Percentiles rank a stretch among this genome's conserved stretches.
Conservation (phyloP, 2,329 filamentous ascomycete species). For the Thyridium curvatum region DNA sequence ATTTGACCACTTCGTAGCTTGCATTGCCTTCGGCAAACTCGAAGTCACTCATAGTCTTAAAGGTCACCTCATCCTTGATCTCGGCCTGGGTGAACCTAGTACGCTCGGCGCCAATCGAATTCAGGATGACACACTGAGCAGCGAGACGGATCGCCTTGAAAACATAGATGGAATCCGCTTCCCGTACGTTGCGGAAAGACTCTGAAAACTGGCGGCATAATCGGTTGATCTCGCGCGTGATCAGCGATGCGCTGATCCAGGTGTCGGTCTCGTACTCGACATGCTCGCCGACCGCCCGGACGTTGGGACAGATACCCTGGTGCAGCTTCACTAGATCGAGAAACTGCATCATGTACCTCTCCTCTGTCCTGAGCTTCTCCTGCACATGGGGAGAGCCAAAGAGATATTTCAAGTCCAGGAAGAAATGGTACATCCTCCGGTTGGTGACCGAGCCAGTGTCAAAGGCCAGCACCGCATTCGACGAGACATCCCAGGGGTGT, state of each 20-base stretch:
- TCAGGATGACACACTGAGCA: constrained; percentile 78
- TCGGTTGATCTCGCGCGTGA: constrained; percentile 91
- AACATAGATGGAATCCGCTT: constrained; percentile 61
- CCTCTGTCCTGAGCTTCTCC: constrained; percentile 72
- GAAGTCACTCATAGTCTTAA: constrained; percentile 71
- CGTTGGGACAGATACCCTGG: constrained; percentile 93
- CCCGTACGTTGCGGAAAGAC: constrained; percentile 66
- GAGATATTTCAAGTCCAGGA: constrained; percentile 86
- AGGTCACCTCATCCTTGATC: constrained; percentile 77
- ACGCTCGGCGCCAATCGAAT: constrained; percentile 84
- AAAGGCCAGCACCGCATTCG: constrained; percentile 81
- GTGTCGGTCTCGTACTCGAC: constrained; percentile 97
- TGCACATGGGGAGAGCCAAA: constrained; percentile 86
- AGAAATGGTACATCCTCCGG: constrained; percentile 94
- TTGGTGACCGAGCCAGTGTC: constrained; percentile 95
- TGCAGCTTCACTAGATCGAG: constrained; percentile 92
- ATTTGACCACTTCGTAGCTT: constrained; percentile 70
- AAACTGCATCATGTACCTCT: constrained; percentile 88
- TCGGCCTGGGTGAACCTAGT: constrained; percentile 80
- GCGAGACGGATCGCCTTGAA: constrained; percentile 65
- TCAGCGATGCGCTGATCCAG: constrained; percentile 93
- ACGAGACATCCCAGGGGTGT: constrained; percentile 83
- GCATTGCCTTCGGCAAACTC: constrained; percentile 61
- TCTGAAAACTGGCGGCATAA: constrained; percentile 85
- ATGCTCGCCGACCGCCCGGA: constrained; percentile 87